Evolutionary conservation across 148 eudicot genomes (phyloP).

Genomic region (Amaranthus palmeri): DNA sequence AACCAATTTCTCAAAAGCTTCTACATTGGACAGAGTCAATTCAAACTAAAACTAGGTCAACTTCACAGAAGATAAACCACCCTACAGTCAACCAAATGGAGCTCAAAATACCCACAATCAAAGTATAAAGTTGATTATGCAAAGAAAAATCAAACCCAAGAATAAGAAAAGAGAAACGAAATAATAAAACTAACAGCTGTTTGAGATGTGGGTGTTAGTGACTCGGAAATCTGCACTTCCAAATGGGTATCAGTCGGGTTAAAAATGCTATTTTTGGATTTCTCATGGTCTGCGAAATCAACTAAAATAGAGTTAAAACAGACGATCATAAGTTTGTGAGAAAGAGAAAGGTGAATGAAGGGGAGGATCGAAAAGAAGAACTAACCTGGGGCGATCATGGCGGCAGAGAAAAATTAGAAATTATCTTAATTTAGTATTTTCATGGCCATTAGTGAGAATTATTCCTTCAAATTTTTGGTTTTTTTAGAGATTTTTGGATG

Average conservation of each 20-base stretch:
- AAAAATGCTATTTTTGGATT: conserved; percentile 8
- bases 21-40: background rate
- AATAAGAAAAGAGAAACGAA: too few relatives aligned
- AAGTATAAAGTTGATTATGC: background rate
- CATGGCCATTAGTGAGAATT: background rate
- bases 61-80: background rate
- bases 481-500: too few relatives aligned
- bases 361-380: background rate
- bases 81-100: background rate
- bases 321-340: background rate
- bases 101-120: background rate
- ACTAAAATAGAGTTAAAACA: background rate
- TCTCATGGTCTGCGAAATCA: background rate
- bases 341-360: conserved; percentile 4
- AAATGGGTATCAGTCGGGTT: background rate
- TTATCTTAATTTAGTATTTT: background rate
- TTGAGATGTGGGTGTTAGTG: background rate
- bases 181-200: too few relatives aligned
- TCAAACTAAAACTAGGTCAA: conserved; percentile 10
- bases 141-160: background rate
- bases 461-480: background rate
- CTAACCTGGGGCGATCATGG: conserved; percentile 13
- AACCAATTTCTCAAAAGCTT: too few relatives aligned
- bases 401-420: conserved; percentile 10
- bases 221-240: conserved; percentile 13